These are phyloP conservation scores for Fusarium metavorans DNA, from an alignment of 2,329 filamentous ascomycete species.

Conservation along the genomic window DNA sequence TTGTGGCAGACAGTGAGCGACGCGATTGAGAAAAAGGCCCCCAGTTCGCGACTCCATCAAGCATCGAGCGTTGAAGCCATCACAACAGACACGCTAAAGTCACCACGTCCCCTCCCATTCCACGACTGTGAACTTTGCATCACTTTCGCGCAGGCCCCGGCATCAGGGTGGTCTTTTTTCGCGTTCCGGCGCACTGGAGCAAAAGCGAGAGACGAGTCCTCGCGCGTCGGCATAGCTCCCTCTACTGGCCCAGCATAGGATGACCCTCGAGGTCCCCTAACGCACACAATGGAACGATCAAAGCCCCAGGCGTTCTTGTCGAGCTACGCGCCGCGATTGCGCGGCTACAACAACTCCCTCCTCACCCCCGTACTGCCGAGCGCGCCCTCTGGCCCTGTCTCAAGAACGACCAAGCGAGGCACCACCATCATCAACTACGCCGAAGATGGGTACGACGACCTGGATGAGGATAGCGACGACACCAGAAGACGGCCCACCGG, in stretches of 20 bases:
- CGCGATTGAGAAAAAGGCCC: constrained; percentile 49
- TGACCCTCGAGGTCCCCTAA: constrained; percentile 41
- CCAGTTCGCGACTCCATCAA: constrained; percentile 47
- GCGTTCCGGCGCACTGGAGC: constrained; percentile 10
- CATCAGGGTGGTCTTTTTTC: neutral
- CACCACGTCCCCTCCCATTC: constrained; percentile 15
- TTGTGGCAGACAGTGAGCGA: constrained; percentile 41
- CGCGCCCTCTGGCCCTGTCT: constrained; percentile 71
- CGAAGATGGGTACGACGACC: constrained; percentile 92
- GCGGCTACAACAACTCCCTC: constrained; percentile 91
- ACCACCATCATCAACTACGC: constrained; percentile 98
- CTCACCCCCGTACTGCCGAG: constrained; percentile 85
- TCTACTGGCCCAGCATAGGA: constrained; percentile 46
- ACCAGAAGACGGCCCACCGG: constrained; percentile 84
- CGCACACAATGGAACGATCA: constrained; percentile 61
- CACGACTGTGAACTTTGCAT: neutral
- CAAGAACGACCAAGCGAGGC: constrained; percentile 95
- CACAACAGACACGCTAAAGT: constrained; percentile 30
- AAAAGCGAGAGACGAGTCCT: constrained; percentile 30
- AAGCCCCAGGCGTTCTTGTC: constrained; percentile 89
- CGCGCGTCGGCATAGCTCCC: constrained; percentile 39
- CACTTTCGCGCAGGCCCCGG: constrained; percentile 12
- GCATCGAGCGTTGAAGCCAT: constrained; percentile 37
- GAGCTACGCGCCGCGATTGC: constrained; percentile 90
- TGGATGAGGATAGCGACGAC: constrained; percentile 79